Percentiles rank a stretch among this genome's conserved stretches.
phyloP scores from a whole-genome alignment of 192 early-diverging fungal genomes.

The Umbelopsis sp. region DNA sequence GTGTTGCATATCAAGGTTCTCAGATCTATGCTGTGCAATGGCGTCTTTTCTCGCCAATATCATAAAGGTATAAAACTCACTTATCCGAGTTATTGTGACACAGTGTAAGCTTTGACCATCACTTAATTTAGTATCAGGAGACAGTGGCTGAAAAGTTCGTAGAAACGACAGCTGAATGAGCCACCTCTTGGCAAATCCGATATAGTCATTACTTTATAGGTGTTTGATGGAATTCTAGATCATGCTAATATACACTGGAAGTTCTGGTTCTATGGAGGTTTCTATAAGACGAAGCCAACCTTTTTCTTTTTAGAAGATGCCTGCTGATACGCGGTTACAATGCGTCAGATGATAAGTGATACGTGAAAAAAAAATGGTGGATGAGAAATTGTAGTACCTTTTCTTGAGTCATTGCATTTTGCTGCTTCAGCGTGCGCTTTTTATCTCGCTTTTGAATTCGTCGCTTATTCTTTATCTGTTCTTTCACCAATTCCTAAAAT shows the following conservation, averaged over 20 bases:
- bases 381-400: neutral
- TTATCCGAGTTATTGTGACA: no score
- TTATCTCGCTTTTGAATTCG: slow-evolving; percentile 7
- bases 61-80: no score
- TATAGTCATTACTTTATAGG: neutral
- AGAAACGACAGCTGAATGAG: neutral
- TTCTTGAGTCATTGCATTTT: neutral
- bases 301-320: slow-evolving; percentile 14
- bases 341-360: neutral
- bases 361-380: neutral
- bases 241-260: neutral
- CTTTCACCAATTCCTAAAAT: neutral
- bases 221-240: neutral
- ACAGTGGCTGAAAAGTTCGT: neutral
- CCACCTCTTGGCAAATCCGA: slow-evolving; percentile 3
- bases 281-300: neutral
- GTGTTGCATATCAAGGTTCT: no score
- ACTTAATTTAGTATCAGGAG: neutral
- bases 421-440: neutral
- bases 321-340: neutral
- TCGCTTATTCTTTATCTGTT: neutral
- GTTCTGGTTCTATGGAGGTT: neutral
- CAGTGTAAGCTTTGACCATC: no score
- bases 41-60: no score
- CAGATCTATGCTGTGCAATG: no score